Evolutionary conservation across 106 monocot species (phyloP), one percentile per base, ranked within the genome.

Genomic region (Hemerocallis citrina): DNA sequence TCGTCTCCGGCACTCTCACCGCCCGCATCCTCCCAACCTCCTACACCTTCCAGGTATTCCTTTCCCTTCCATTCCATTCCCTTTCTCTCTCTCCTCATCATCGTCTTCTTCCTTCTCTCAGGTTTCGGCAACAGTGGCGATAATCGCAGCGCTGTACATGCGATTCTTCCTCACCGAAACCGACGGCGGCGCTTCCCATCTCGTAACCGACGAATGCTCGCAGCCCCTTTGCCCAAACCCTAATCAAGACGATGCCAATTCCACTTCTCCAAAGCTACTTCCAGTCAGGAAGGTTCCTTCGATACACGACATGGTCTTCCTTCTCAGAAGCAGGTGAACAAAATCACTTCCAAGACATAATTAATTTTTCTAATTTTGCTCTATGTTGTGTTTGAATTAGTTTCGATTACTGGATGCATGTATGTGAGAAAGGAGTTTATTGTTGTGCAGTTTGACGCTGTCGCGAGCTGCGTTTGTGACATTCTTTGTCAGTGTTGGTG

Each of bases 11-110:
- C 1, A 89, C 78, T 15, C 16, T 89, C 0, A 35, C 74, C 17
- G 74, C 92, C 35, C 89, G 95, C 13, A 81, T 95, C 63, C 73
- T 95, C 67, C 44, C 75, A 55, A 78, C 85, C 31, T 55, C 80
- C 41, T 55, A 64, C 66, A 83, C 72, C 23, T 92, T 92, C 63
- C 71, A 80, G 86, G 77, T 81, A 35, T 52, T 55, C 41, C 46
- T 33, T 19, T 23, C n/a, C 10, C 6, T 52, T 35, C n/a, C n/a
- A n/a, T n/a, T n/a, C n/a, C n/a, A n/a, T 15, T 14, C 34, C n/a
- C 11, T 12, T 35, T 63, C 43, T 25, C 38, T 42, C 32, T 22
- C 59, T 51, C 48, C 6, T 31, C 28, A 51, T 27, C 24, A 36
- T 15, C 2, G 55, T 48, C 23, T 12, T 30, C 33, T 48, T 19